A percentile compares a stretch with the other conserved stretches of the same genome.
These are phyloP conservation scores for Pichia sporocuriosa DNA, from an alignment of 805 yeast genomes.

Conservation along the genomic window DNA sequence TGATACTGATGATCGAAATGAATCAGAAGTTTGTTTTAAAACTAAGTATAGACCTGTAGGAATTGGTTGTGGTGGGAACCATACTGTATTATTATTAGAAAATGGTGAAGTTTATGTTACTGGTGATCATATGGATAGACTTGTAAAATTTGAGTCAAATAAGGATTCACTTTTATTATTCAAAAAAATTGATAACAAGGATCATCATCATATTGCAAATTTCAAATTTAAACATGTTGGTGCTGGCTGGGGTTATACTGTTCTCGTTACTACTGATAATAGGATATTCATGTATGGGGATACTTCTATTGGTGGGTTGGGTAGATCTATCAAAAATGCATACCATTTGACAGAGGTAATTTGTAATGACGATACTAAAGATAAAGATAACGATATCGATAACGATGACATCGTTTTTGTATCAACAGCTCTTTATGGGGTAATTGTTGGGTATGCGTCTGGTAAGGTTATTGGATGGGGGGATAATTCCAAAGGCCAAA, in stretches of 20 bases:
- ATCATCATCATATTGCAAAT: too few relatives aligned
- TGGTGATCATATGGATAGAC: conserved; percentile 34
- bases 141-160: background rate
- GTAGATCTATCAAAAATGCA: background rate
- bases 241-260: conserved; percentile 78
- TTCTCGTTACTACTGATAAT: conserved; percentile 38
- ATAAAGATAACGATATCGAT: conserved; percentile 5
- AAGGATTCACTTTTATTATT: background rate
- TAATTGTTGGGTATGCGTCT: conserved; percentile 32
- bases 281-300: conserved; percentile 49
- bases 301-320: background rate
- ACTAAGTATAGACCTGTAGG: conserved; percentile 12
- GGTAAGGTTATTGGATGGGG: conserved; percentile 64
- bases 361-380: background rate
- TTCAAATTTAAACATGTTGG: conserved; percentile 40
- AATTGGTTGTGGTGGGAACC: conserved; percentile 82
- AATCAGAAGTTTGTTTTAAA: conserved; percentile 17
- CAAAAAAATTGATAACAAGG: background rate
- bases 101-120: conserved; percentile 48
- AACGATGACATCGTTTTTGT: conserved; percentile 13
- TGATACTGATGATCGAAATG: conserved; percentile 42
- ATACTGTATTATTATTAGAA: conserved; percentile 53
- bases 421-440: conserved; percentile 40
- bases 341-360: too few relatives aligned
- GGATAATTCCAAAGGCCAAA: conserved; percentile 54